These are phyloP conservation scores for Besnoitia besnoiti DNA, from an alignment of 169 alveolate species.

Conservation along the genomic window DNA sequence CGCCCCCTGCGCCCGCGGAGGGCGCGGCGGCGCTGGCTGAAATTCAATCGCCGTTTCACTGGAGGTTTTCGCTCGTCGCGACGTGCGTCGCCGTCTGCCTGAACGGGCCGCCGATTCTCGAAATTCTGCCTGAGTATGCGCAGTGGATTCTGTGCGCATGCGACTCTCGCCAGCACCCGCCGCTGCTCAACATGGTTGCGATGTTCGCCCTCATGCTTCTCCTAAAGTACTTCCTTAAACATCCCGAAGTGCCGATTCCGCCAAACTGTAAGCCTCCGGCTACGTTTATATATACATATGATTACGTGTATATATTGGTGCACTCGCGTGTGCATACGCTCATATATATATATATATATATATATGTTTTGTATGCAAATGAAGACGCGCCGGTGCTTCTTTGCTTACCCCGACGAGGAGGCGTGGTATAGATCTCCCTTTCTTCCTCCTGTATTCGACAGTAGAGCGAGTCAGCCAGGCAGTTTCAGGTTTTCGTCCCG, in stretches of 20 bases:
- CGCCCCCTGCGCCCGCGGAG: not conserved
- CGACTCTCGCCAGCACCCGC: not conserved
- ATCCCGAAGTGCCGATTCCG: not conserved
- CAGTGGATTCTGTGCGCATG: constrained; percentile 26
- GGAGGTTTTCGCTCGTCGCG: constrained; percentile 40
- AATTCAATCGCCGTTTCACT: not conserved
- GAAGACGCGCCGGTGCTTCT: no score
- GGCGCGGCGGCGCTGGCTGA: not conserved
- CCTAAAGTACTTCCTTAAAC: not conserved
- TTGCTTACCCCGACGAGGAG: no score
- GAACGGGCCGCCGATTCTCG: constrained; percentile 10
- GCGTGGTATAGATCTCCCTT: not conserved
- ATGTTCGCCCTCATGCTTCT: constrained; percentile 19
- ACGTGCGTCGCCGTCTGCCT: not conserved
- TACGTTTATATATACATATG: not conserved
- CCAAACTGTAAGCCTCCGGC: not conserved
- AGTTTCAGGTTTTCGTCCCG: no score
- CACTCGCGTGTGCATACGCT: no score
- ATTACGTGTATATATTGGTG: not conserved
- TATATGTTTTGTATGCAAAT: not conserved
- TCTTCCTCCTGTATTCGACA: no score
- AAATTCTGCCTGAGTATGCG: not conserved
- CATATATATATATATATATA: not conserved
- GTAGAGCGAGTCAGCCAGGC: no score
- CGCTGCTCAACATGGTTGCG: constrained; percentile 42